Evolutionary conservation across 768 basidiomycete species (phyloP), one percentile per base, ranked within the genome.

Genomic region (Termitomyces sp.): DNA sequence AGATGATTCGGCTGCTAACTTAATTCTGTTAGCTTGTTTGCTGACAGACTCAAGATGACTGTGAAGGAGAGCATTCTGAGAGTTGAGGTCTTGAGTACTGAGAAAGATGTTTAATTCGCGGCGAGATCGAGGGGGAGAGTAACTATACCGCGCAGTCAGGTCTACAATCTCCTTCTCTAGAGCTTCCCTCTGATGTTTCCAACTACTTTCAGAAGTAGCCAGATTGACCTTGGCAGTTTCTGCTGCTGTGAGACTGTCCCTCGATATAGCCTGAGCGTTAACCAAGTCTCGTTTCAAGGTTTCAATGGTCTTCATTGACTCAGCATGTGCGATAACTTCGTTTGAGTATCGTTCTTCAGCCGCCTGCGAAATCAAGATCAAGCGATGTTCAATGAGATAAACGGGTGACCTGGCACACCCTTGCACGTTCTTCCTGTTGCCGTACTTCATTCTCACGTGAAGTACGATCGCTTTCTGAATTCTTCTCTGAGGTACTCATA

Each of bases 21-120:
- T 80, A 54, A 95, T 93, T n/a, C 85, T 84, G 15, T 88, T 77
- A 2, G 93, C 92, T 66, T 94, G 90, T 0, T 84, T 81, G 61
- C 84, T 92, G 62, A 94, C 87, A 16, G 85, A 85, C 64, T 94
- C 93, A 6, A 95, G 82, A 64, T 94, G 92, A 62, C 88, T 82
- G 65, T 92, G 91, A 13, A 95, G 78, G 10, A 88, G 76, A 0
- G 78, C 68, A 65, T 94, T 95, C 66, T 94, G 93, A 31, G 84
- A 75, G 1, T 79, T 76, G 16, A 95, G 77, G 62, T 92, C 92
- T 65, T 86, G 82, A 69, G 77, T 85, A 13, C 93, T 93, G 42
- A 49, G 48, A 46, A 47, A 49, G 31, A 20, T 29, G 16, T 54
- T 53, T 24, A 58, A 16, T 36, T 18, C 10, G 42, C 7, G 34